phyloP scores from a whole-genome alignment of 1,139 yeast genomes.

The Hyphopichia khmerensis region DNA sequence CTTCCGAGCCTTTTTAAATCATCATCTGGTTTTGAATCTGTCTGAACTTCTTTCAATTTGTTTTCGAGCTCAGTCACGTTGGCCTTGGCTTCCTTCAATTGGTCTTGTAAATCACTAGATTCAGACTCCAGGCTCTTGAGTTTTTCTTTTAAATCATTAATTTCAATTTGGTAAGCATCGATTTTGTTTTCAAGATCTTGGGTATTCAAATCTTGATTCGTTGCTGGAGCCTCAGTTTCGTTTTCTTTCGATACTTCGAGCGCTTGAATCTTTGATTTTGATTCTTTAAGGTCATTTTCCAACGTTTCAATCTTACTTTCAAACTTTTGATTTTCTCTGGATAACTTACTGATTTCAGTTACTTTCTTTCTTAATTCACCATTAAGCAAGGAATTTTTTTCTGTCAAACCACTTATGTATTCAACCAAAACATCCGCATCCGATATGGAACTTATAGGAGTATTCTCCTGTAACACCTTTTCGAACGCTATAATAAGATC shows the following conservation, averaged over 20 bases:
- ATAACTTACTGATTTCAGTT: conserved; percentile 21
- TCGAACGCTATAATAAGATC: conserved; percentile 68
- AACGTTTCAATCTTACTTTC: conserved; percentile 1
- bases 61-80: background rate
- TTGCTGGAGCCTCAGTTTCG: conserved; percentile 1
- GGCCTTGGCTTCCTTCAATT: background rate
- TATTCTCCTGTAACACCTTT: conserved; percentile 67
- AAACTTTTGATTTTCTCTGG: conserved; percentile 25
- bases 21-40: background rate
- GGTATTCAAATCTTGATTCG: background rate
- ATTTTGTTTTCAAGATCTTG: background rate
- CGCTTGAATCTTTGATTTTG: conserved; percentile 2
- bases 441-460: conserved; percentile 74
- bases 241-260: background rate
- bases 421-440: conserved; percentile 72
- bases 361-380: conserved; percentile 44
- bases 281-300: conserved; percentile 2
- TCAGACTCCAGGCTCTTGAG: background rate
- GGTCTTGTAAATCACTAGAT: background rate
- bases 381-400: conserved; percentile 59
- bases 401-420: conserved; percentile 62
- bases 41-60: background rate
- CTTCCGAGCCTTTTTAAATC: conserved; percentile 2
- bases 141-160: background rate
- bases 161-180: background rate